Percentiles rank a stretch among this genome's conserved stretches.
Conservation (phyloP, 805 yeast species). For the Pichia paraexigua region DNA sequence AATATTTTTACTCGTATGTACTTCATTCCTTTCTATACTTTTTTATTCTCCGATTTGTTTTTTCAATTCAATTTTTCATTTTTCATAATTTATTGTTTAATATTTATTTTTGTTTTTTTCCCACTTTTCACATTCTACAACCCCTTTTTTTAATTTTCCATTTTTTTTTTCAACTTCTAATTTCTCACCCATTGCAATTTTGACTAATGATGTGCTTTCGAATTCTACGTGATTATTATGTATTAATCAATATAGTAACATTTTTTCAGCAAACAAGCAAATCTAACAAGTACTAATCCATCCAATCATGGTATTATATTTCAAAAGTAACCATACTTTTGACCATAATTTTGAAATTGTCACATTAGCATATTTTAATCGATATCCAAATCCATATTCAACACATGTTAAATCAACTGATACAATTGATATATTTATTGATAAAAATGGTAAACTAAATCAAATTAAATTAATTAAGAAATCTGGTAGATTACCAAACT, state of each 20-base stretch:
- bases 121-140: no score
- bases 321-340: conserved; percentile 47
- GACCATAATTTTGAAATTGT: conserved; percentile 64
- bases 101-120: no score
- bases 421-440: conserved; percentile 55
- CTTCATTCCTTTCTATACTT: no score
- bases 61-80: no score
- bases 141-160: no score
- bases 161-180: no score
- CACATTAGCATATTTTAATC: conserved; percentile 65
- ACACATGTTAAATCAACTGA: conserved; percentile 80
- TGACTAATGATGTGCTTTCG: background rate
- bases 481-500: conserved; percentile 70
- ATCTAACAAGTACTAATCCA: background rate
- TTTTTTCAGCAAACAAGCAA: background rate
- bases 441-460: conserved; percentile 53
- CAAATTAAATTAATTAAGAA: conserved; percentile 72
- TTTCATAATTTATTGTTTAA: no score
- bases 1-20: no score
- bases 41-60: no score
- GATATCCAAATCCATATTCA: conserved; percentile 76
- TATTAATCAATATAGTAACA: background rate
- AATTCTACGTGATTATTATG: no score
- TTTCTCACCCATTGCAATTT: no score
- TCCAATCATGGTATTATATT: conserved; percentile 53